These are phyloP conservation scores for Trichosporon sp. DNA, from an alignment of 1,284 basidiomycete species.

Conservation along the genomic window DNA sequence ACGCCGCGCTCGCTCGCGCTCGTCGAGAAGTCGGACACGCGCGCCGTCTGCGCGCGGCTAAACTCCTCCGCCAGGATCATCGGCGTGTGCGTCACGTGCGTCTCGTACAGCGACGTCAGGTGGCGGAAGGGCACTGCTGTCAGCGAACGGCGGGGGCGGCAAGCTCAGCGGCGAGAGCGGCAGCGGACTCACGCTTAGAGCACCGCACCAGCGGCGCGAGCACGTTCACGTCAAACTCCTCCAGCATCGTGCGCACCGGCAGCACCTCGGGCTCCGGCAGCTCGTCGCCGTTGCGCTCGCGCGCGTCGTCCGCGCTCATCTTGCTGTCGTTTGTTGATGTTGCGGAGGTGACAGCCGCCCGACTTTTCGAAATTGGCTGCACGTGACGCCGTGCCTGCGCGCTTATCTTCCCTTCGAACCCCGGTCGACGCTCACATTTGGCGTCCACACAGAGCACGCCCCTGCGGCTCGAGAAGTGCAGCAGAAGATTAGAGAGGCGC, in stretches of 20 bases:
- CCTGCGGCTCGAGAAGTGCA: no score
- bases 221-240: conserved; percentile 52
- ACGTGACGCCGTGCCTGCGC: not conserved
- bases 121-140: conserved; percentile 55
- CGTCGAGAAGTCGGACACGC: conserved; percentile 57
- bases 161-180: no score
- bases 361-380: not conserved
- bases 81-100: conserved; percentile 59
- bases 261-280: conserved; percentile 42
- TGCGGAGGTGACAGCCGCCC: not conserved
- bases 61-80: conserved; percentile 61
- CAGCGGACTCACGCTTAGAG: conserved; percentile 50
- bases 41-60: conserved; percentile 54
- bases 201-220: conserved; percentile 58
- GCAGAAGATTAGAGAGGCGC: no score
- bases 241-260: conserved; percentile 51
- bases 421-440: no score
- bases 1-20: conserved; percentile 54
- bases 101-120: conserved; percentile 56
- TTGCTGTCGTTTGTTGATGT: conserved; percentile 5
- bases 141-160: not conserved
- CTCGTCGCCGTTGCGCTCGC: not conserved
- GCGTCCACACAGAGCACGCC: no score
- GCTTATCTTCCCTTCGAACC: no score
- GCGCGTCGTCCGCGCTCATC: conserved; percentile 13